Conservation (phyloP, 192 early-diverging fungal genomes). For the Funneliformis geosporum region DNA sequence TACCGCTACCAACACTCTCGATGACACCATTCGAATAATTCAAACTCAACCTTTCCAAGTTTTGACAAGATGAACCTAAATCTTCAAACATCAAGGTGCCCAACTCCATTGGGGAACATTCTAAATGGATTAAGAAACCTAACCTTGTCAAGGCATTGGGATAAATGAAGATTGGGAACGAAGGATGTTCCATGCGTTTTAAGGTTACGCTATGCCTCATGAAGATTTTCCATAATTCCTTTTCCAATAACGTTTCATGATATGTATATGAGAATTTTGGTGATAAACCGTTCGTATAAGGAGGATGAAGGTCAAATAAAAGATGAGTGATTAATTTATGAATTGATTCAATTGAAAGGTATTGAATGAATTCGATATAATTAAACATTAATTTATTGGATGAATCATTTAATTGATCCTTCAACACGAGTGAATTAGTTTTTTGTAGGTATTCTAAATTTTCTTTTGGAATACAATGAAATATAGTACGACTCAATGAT, state of each 20-base stretch:
- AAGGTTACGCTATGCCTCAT: background rate
- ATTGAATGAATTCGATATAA: background rate
- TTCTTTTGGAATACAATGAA: background rate
- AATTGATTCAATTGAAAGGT: background rate
- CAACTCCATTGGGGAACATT: background rate
- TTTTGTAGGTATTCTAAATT: background rate
- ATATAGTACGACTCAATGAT: background rate
- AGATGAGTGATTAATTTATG: background rate
- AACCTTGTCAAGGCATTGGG: background rate
- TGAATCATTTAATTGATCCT: too few species aligned
- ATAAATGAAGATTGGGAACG: background rate
- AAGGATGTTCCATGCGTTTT: background rate
- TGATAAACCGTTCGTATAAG: background rate
- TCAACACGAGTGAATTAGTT: background rate
- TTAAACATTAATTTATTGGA: background rate
- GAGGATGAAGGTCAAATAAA: background rate
- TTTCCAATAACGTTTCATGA: background rate
- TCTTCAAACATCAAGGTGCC: background rate
- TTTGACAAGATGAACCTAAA: background rate
- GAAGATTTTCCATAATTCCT: background rate
- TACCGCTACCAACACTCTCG: background rate
- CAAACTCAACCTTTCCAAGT: background rate
- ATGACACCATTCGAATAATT: background rate
- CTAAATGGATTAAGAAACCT: background rate
- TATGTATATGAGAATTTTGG: background rate